Conservation (phyloP, 257 asterid species). For the Craterostigma plantagineum region DNA sequence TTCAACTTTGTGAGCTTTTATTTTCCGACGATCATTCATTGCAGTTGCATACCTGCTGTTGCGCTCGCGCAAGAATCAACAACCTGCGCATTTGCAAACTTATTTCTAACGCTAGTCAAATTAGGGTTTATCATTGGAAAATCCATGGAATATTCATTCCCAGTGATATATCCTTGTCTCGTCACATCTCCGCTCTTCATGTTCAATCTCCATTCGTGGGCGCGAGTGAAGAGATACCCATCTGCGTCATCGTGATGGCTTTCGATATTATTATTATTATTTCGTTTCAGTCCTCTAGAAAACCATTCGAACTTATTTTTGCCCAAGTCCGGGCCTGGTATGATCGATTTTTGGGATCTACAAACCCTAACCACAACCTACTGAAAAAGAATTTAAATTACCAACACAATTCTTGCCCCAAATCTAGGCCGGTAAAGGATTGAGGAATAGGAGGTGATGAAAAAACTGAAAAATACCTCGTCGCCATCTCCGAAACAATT, state of each 20-base stretch:
- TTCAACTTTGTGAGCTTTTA: too few species aligned
- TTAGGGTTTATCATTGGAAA: conserved; percentile 25
- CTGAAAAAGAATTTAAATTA: background rate
- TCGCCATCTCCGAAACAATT: conserved; percentile 46
- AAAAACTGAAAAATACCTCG: conserved; percentile 23
- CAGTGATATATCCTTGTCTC: conserved; percentile 14
- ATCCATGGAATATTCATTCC: conserved; percentile 21
- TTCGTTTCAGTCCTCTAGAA: conserved; percentile 13
- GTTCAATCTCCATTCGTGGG: conserved; percentile 35
- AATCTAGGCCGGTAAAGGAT: too few species aligned
- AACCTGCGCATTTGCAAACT: conserved; percentile 26
- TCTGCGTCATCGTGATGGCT: conserved; percentile 8
- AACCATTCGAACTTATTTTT: conserved; percentile 22
- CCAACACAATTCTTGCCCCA: too few species aligned
- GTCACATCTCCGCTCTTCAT: conserved; percentile 17
- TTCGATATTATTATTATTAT: background rate
- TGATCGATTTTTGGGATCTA: background rate
- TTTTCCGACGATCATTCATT: too few species aligned
- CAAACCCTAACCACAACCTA: background rate
- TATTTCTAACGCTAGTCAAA: conserved; percentile 15
- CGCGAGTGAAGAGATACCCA: conserved; percentile 12
- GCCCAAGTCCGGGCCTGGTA: conserved; percentile 12
- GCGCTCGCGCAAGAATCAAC: conserved; percentile 21
- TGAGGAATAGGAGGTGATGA: too few species aligned
- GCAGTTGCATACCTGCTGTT: conserved; percentile 13